Evolutionary conservation across 768 basidiomycete species (phyloP).

Genomic region (Mycena kentingensis): DNA sequence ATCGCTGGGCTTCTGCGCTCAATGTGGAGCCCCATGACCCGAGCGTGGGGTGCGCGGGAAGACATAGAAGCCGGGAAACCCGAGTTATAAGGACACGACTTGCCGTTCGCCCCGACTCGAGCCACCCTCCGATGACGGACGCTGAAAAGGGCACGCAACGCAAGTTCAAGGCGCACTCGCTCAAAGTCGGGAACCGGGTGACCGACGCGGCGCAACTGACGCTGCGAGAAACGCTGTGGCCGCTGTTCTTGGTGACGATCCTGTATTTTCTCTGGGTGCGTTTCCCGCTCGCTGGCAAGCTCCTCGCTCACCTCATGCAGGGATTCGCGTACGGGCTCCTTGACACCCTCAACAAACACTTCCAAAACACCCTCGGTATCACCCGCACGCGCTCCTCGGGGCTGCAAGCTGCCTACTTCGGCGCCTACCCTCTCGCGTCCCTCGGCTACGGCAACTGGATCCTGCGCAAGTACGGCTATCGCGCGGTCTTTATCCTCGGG

Average conservation of each 20-base stretch:
- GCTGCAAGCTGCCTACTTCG: slow-evolving; percentile 38
- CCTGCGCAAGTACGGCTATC: slow-evolving; percentile 34
- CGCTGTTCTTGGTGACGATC: slow-evolving; percentile 38
- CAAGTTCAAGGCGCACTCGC: slow-evolving; percentile 33
- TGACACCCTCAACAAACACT: slow-evolving; percentile 39
- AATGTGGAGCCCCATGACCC: too few relatives aligned
- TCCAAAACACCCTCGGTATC: slow-evolving; percentile 35
- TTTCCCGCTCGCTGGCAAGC: neutral
- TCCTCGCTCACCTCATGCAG: slow-evolving; percentile 12
- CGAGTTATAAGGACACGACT: too few relatives aligned
- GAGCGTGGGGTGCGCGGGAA: too few relatives aligned
- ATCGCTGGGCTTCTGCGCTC: too few relatives aligned
- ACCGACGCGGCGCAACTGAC: slow-evolving; percentile 36
- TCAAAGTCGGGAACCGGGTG: slow-evolving; percentile 34
- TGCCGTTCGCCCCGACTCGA: too few relatives aligned
- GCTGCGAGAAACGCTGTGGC: slow-evolving; percentile 34
- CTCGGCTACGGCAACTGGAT: slow-evolving; percentile 38
- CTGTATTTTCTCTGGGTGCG: slow-evolving; percentile 39
- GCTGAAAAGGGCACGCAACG: too few relatives aligned
- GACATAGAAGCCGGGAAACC: too few relatives aligned
- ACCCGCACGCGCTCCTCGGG: slow-evolving; percentile 38
- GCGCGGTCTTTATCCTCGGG: slow-evolving; percentile 37
- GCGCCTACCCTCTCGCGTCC: slow-evolving; percentile 37
- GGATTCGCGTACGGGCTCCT: slow-evolving; percentile 38
- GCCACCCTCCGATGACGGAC: too few relatives aligned